Percentiles rank a stretch among this genome's conserved stretches.
Evolutionary conservation across 1,284 basidiomycete species (phyloP).

Genomic region (Puccinia novopanici): DNA sequence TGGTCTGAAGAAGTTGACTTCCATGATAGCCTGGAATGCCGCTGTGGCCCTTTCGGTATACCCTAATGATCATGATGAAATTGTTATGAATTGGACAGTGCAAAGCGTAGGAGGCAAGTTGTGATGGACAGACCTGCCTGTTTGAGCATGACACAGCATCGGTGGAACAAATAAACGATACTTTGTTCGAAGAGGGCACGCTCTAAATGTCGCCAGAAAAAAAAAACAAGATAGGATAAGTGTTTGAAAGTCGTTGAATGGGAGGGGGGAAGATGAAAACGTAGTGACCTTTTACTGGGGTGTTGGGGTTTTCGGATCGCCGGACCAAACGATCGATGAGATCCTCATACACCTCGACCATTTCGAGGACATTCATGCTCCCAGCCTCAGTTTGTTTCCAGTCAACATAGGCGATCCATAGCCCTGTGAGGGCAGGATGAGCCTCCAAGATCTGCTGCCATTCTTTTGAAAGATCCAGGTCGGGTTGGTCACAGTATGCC

Average conservation of each 20-base stretch:
- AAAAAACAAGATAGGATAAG: conserved; percentile 54
- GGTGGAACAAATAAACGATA: conserved; percentile 63
- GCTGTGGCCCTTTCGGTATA: conserved; percentile 63
- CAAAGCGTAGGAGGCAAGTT: too few species aligned
- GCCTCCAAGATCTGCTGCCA: conserved; percentile 44
- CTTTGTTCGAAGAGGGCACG: conserved; percentile 67
- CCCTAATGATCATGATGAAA: conserved; percentile 55
- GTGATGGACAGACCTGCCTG: conserved; percentile 69
- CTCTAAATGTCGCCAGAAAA: conserved; percentile 55
- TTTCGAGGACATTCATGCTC: conserved; percentile 38
- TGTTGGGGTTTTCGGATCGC: conserved; percentile 24
- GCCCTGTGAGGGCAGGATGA: conserved; percentile 30
- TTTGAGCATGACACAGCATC: conserved; percentile 69
- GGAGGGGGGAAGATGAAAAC: not conserved
- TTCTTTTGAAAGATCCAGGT: conserved; percentile 34
- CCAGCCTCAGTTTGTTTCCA: conserved; percentile 48
- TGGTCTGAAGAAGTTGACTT: conserved; percentile 56
- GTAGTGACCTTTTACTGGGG: conserved; percentile 14
- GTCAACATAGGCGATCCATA: conserved; percentile 50
- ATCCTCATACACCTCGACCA: conserved; percentile 50
- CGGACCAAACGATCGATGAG: conserved; percentile 44
- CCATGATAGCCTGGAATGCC: conserved; percentile 62
- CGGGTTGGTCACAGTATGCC: conserved; percentile 45
- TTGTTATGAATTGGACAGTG: too few species aligned
- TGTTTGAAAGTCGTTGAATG: not conserved